phyloP scores from a whole-genome alignment of 2,329 filamentous ascomycete species.

The Gyromitra esculenta region DNA sequence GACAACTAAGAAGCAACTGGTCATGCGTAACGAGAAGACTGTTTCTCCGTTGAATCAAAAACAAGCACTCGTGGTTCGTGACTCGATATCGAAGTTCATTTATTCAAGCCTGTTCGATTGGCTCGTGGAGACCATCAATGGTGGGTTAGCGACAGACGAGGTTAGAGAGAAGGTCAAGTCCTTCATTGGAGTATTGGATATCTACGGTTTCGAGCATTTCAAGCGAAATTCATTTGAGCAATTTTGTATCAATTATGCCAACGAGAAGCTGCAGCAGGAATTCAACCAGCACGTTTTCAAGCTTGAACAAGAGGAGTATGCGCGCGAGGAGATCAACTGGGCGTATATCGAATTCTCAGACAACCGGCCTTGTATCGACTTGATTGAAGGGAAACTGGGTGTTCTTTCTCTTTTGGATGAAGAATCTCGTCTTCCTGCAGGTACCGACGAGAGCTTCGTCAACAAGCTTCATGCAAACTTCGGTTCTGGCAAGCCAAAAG shows the following conservation, averaged over 20 bases:
- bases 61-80: slow-evolving; percentile 91
- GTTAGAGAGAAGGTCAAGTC: slow-evolving; percentile 82
- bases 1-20: slow-evolving; percentile 98
- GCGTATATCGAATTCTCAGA: slow-evolving; percentile 99
- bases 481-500: slow-evolving; percentile 86
- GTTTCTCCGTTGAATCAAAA: slow-evolving; percentile 93
- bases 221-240: slow-evolving; percentile 99
- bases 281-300: slow-evolving; percentile 99
- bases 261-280: slow-evolving; percentile 98
- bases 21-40: slow-evolving; percentile 97
- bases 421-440: slow-evolving; percentile 95
- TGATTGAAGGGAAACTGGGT: slow-evolving; percentile 96
- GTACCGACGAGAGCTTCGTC: slow-evolving; percentile 95
- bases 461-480: slow-evolving; percentile 97
- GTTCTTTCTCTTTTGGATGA: slow-evolving; percentile 92
- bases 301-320: slow-evolving; percentile 96
- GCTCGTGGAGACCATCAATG: slow-evolving; percentile 97
- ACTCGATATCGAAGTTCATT: slow-evolving; percentile 98
- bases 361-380: slow-evolving; percentile 97
- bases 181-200: slow-evolving; percentile 98
- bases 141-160: slow-evolving; percentile 85
- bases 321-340: slow-evolving; percentile 97
- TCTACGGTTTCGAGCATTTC: slow-evolving; percentile 79
- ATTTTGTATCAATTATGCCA: slow-evolving; percentile 99
- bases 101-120: slow-evolving; percentile 99